Conservation (phyloP, 352 stramenopile species). For the Thraustochytrium striatum region DNA sequence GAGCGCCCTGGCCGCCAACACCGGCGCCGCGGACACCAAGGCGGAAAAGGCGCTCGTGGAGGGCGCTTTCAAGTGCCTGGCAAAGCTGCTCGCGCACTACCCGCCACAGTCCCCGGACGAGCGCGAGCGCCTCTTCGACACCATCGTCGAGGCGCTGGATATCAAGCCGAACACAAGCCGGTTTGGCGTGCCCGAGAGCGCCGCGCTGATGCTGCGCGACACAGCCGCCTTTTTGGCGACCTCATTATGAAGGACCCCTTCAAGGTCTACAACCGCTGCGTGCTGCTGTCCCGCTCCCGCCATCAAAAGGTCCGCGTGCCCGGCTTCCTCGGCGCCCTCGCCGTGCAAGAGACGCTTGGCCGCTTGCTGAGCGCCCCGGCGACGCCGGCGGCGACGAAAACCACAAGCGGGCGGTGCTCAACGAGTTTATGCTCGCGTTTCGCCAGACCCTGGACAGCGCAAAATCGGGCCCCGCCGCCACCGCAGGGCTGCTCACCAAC, state of each 20-base stretch:
- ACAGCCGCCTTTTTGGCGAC: neutral
- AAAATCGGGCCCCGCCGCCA: neutral
- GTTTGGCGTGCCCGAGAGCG: neutral
- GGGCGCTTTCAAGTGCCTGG: conserved; percentile 19
- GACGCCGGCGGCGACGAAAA: neutral
- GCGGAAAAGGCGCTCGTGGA: conserved; percentile 23
- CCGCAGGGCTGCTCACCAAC: neutral
- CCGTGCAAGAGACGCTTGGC: neutral
- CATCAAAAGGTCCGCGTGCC: conserved; percentile 23
- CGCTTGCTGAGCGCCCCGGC: neutral
- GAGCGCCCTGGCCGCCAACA: neutral
- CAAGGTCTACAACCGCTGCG: neutral
- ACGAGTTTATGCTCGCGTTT: conserved; percentile 28
- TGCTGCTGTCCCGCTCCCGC: neutral
- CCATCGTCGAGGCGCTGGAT: neutral
- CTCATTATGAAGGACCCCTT: neutral
- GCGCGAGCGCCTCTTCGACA: neutral
- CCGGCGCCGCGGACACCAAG: neutral
- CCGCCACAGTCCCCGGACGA: neutral
- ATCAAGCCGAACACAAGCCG: neutral
- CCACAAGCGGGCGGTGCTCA: neutral
- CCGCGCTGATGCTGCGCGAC: neutral
- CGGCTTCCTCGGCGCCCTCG: conserved; percentile 7
- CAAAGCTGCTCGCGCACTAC: neutral
- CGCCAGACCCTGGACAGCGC: conserved; percentile 5